phyloP scores from a whole-genome alignment of 345 rosid species.

The Hirschfeldia incana region DNA sequence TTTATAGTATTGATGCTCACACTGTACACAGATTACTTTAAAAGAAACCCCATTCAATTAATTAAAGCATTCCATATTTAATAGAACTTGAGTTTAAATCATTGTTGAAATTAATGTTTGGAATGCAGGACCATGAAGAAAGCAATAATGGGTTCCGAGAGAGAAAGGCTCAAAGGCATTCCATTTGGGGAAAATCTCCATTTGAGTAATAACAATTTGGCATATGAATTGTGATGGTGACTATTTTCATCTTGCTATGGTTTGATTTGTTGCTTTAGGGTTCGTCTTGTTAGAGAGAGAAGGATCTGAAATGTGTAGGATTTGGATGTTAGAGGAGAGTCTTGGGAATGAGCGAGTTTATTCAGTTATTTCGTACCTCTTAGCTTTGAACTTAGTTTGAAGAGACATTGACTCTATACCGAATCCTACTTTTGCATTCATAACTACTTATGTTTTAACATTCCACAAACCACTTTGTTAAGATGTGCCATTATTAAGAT shows the following conservation, averaged over 20 bases:
- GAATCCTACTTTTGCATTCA: constrained; percentile 25
- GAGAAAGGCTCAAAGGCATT: constrained; percentile 73
- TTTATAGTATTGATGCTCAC: constrained; percentile 30
- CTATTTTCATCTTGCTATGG: constrained; percentile 34
- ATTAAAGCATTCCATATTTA: constrained; percentile 10
- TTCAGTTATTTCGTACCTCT: constrained; percentile 25
- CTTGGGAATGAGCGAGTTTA: constrained; percentile 33
- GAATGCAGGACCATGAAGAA: constrained; percentile 60
- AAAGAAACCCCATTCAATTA: constrained; percentile 35
- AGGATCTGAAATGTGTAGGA: constrained; percentile 16
- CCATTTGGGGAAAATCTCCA: constrained; percentile 62
- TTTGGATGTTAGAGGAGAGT: constrained; percentile 32
- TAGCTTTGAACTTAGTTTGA: constrained; percentile 25
- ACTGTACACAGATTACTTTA: constrained; percentile 30
- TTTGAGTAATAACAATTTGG: constrained; percentile 43
- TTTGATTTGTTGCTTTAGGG: constrained; percentile 34
- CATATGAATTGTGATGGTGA: constrained; percentile 29
- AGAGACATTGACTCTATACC: constrained; percentile 29
- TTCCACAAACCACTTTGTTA: constrained; percentile 12
- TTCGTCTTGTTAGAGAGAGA: constrained; percentile 18
- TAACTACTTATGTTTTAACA: constrained; percentile 24
- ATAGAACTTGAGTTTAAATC: background rate
- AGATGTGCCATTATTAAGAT: background rate
- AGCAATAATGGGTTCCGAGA: constrained; percentile 62
- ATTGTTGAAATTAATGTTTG: constrained; percentile 36